phyloP scores from a whole-genome alignment of 306 rosid genomes.

The Carpinus viminea region DNA sequence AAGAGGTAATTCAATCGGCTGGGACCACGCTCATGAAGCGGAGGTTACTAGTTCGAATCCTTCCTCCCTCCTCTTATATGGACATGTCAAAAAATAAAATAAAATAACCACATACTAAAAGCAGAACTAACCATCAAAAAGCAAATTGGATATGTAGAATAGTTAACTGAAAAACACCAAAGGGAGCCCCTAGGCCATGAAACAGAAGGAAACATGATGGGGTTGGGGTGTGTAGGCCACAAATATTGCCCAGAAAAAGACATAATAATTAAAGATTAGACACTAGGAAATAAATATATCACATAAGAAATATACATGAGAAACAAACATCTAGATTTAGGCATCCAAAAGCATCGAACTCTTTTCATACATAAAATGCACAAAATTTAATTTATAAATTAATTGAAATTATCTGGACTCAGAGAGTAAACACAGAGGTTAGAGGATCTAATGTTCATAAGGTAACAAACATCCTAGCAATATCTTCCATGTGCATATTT shows the following conservation, averaged over 20 bases:
- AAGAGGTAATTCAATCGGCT: no score
- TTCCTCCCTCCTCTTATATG: no score
- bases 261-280: not conserved
- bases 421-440: not conserved
- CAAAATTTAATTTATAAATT: not conserved
- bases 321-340: not conserved
- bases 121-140: not conserved
- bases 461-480: not conserved
- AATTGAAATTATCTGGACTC: not conserved
- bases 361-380: not conserved
- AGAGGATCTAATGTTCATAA: not conserved
- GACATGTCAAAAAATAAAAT: no score
- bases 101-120: not conserved
- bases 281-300: not conserved
- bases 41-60: no score
- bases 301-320: not conserved
- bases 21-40: no score
- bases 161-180: not conserved
- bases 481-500: no score
- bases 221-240: not conserved
- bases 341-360: not conserved
- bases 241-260: not conserved
- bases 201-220: not conserved
- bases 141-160: not conserved
- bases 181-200: slow-evolving; percentile 2